These are phyloP conservation scores for Pythium scleroteichum DNA, from an alignment of 352 stramenopile genomes.

Conservation along the genomic window DNA sequence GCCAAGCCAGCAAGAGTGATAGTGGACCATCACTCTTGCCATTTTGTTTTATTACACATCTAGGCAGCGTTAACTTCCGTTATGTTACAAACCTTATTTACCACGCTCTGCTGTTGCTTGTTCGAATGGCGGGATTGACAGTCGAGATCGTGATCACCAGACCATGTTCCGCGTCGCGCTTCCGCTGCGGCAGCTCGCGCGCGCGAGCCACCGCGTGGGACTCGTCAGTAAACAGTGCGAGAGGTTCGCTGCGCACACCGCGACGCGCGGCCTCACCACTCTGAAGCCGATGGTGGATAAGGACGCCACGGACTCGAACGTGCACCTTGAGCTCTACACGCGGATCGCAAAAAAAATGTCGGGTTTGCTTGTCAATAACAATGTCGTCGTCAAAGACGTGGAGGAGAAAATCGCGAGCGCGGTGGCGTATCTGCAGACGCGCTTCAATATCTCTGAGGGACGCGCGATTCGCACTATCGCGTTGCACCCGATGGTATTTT, in stretches of 20 bases:
- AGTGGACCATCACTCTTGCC: neutral
- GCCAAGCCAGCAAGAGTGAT: slow-evolving; percentile 13
- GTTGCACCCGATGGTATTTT: slow-evolving; percentile 17
- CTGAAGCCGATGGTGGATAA: neutral
- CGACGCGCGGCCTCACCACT: neutral
- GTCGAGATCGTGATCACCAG: too few species aligned
- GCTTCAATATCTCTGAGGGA: slow-evolving; percentile 3
- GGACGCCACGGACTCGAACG: neutral
- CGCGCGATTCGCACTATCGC: slow-evolving; percentile 3
- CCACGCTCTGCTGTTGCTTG: neutral
- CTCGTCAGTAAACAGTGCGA: neutral
- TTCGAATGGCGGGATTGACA: too few species aligned
- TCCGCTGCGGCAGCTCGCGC: slow-evolving; percentile 3
- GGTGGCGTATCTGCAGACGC: neutral
- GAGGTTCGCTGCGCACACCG: neutral
- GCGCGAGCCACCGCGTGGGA: neutral
- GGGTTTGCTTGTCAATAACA: neutral
- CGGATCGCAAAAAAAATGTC: slow-evolving; percentile 8
- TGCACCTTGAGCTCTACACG: neutral
- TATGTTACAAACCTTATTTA: slow-evolving; percentile 19
- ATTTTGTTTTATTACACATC: slow-evolving; percentile 16
- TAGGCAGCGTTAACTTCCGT: neutral
- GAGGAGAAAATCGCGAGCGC: neutral
- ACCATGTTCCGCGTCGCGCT: slow-evolving; percentile 2
- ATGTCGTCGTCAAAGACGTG: slow-evolving; percentile 1